phyloP scores from a whole-genome alignment of 2,329 filamentous ascomycete genomes.

The Daldinia sp. region DNA sequence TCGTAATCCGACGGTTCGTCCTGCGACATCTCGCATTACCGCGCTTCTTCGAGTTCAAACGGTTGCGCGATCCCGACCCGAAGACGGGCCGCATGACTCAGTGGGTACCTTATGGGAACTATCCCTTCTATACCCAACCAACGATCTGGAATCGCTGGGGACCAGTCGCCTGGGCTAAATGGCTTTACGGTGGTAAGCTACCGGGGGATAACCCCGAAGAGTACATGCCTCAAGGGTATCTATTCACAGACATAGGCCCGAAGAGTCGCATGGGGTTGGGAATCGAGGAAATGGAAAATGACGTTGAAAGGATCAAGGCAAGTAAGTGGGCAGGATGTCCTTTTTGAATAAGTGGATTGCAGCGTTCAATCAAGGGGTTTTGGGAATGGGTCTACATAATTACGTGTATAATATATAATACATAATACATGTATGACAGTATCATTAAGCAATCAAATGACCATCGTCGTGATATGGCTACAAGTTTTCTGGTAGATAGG shows the following conservation, averaged over 20 bases:
- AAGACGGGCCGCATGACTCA: conserved; percentile 64
- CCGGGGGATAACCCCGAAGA: conserved; percentile 58
- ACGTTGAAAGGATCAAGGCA: conserved; percentile 54
- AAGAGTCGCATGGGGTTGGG: conserved; percentile 65
- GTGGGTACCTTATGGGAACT: conserved; percentile 65
- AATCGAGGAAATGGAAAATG: conserved; percentile 59
- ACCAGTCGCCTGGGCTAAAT: conserved; percentile 63
- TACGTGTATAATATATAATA: too few relatives aligned
- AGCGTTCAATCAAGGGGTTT: too few relatives aligned
- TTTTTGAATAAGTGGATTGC: conserved; percentile 35
- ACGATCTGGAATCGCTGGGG: conserved; percentile 74
- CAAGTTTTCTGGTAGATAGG: too few relatives aligned
- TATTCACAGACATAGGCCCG: conserved; percentile 73
- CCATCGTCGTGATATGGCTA: too few relatives aligned
- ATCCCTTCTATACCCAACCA: conserved; percentile 73
- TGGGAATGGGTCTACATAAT: neutral
- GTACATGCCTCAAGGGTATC: conserved; percentile 64
- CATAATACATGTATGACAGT: neutral
- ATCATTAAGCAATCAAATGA: neutral
- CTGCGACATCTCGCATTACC: conserved; percentile 72
- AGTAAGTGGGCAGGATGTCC: conserved; percentile 49
- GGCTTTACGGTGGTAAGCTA: conserved; percentile 59
- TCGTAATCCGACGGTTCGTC: conserved; percentile 66
- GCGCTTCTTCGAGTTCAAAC: conserved; percentile 58
- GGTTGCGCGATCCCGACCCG: conserved; percentile 62